Conservation (phyloP, 2,329 filamentous ascomycete genomes). For the Rhytidhysteron rufulum region DNA sequence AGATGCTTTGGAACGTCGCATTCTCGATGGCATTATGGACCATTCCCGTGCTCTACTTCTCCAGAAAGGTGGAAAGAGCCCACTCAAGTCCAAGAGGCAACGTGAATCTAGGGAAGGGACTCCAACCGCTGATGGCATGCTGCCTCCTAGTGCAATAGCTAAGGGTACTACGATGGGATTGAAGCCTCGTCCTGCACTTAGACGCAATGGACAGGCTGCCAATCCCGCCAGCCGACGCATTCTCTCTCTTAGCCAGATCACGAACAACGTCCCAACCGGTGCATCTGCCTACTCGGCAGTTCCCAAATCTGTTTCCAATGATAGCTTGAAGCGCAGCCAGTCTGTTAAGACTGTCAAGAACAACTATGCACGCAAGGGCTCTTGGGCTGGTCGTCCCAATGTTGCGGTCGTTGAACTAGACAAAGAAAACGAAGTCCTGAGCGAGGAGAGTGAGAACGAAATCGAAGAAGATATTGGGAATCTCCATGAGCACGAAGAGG, state of each 20-base stretch:
- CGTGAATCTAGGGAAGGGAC: slow-evolving; percentile 30
- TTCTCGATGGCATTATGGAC: slow-evolving; percentile 92
- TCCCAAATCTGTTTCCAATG: slow-evolving; percentile 40
- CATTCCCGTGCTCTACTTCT: slow-evolving; percentile 90
- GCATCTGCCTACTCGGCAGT: slow-evolving; percentile 34
- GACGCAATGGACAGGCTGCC: slow-evolving; percentile 35
- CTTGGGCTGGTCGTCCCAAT: slow-evolving; percentile 32
- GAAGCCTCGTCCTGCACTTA: slow-evolving; percentile 45
- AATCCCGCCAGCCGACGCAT: slow-evolving; percentile 63
- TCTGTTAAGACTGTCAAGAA: slow-evolving; percentile 40
- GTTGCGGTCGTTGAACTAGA: slow-evolving; percentile 25
- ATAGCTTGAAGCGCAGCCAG: slow-evolving; percentile 53
- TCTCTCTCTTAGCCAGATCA: slow-evolving; percentile 86
- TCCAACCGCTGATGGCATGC: slow-evolving; percentile 25
- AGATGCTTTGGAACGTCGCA: slow-evolving; percentile 83
- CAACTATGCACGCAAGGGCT: slow-evolving; percentile 30
- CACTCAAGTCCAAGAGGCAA: slow-evolving; percentile 31
- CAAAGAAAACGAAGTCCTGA: slow-evolving; percentile 47
- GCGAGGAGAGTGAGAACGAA: slow-evolving; percentile 41
- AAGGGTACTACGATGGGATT: slow-evolving; percentile 44
- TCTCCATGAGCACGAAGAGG: slow-evolving; percentile 18
- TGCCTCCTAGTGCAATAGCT: slow-evolving; percentile 31
- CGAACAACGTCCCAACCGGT: slow-evolving; percentile 61
- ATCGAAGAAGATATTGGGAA: slow-evolving; percentile 16
- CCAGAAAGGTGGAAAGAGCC: slow-evolving; percentile 51